These are phyloP conservation scores for Apiotrichum laibachii DNA, from an alignment of 1,284 basidiomycete species.

Conservation along the genomic window DNA sequence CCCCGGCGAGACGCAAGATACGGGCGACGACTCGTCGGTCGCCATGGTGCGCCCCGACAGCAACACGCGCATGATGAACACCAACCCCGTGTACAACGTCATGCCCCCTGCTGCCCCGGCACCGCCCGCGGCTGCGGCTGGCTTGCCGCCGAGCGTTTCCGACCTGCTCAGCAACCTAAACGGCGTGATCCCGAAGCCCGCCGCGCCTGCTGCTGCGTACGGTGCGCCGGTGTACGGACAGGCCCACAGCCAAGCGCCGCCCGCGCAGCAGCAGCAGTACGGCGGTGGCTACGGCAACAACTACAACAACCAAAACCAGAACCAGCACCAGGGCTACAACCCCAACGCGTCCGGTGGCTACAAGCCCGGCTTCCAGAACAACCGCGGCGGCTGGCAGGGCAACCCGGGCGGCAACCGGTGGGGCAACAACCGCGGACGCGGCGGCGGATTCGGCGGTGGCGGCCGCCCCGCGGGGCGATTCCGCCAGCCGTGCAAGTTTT, in stretches of 20 bases:
- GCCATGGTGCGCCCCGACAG: conserved; percentile 12
- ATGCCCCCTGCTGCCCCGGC: background rate
- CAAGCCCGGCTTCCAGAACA: background rate
- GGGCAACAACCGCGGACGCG: conserved; percentile 2
- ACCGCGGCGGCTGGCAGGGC: background rate
- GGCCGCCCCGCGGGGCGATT: background rate
- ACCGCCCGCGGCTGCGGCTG: background rate
- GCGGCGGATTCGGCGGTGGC: background rate
- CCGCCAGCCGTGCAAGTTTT: background rate
- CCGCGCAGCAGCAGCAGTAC: no score
- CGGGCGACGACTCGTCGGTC: conserved; percentile 28
- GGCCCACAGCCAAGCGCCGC: background rate
- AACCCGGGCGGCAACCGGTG: conserved; percentile 2
- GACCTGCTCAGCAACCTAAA: conserved; percentile 10
- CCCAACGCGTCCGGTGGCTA: background rate
- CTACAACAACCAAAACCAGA: no score
- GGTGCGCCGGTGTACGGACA: background rate
- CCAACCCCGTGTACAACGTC: background rate
- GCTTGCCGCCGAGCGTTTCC: background rate
- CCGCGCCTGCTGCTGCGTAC: background rate
- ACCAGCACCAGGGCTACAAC: background rate
- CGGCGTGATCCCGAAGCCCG: background rate
- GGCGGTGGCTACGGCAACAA: no score
- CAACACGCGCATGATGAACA: conserved; percentile 13
- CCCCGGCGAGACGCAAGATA: conserved; percentile 15